Evolutionary conservation across 192 early-diverging fungal genomes (phyloP).

Genomic region (Spinellus fusiger): DNA sequence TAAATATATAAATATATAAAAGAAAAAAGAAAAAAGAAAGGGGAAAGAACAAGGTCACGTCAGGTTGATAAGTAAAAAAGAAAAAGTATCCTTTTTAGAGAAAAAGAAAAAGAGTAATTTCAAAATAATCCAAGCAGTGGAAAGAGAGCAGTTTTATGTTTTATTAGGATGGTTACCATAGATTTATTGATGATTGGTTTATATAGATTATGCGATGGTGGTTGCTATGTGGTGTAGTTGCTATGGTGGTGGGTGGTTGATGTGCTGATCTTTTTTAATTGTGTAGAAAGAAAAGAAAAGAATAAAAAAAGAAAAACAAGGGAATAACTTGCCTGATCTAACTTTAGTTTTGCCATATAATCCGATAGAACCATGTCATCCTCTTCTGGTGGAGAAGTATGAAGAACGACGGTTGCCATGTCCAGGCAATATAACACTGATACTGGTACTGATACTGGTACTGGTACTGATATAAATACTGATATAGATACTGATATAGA

Average conservation of each 20-base stretch:
- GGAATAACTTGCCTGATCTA: constrained; percentile 5
- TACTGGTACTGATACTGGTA: too few species aligned
- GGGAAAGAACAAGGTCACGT: neutral
- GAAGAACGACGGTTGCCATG: neutral
- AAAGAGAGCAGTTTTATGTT: too few species aligned
- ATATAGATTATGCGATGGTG: too few species aligned
- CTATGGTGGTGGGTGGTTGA: too few species aligned
- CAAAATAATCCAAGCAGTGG: constrained; percentile 8
- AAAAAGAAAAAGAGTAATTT: neutral
- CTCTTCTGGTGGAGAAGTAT: constrained; percentile 18
- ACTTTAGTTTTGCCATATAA: constrained; percentile 6
- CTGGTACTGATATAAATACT: too few species aligned
- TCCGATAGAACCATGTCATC: neutral
- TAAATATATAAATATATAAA: neutral
- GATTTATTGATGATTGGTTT: too few species aligned
- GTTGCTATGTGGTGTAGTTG: too few species aligned
- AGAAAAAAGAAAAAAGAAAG: neutral
- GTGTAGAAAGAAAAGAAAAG: neutral
- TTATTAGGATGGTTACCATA: too few species aligned
- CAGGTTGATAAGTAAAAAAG: neutral
- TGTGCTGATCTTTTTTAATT: too few species aligned
- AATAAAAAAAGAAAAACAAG: neutral
- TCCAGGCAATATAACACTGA: too few species aligned
- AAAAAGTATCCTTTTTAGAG: too few species aligned
- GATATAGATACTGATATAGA: too few species aligned